Evolutionary conservation across 2,329 filamentous ascomycete species (phyloP), one percentile per base, ranked within the genome.

Genomic region (Dothideomycetes sp.): DNA sequence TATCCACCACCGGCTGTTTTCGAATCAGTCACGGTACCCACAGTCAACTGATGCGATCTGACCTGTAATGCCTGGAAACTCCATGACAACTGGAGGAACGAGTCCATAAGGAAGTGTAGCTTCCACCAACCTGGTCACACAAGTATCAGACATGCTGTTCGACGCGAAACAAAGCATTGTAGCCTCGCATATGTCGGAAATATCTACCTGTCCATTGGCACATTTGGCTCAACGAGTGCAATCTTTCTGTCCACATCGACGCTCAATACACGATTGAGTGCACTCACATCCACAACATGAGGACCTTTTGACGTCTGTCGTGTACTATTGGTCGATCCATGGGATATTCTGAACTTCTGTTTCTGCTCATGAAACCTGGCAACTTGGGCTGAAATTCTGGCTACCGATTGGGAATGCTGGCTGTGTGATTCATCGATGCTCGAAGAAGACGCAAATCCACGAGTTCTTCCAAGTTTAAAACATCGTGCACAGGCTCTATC

Each of bases 321-420:
- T 25, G 83, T 87, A 59, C 77, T 84, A 63, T 84, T 86, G 18
- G 82, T 86, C 0, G 80, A 78, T 46, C 83, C 83, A 61, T 87
- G 82, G 51, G 78, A 82, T 54, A 87, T 79, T n/a, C 81, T 72
- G 60, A 84, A 87, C 2, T 79, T 73, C 53, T 71, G 62, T 41
- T 69, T 62, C 31, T 64, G 64, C 10, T 64, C 58, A 53, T 75
- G 65, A 55, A 74, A 76, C 10, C 59, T 52, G 36, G 62, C 62
- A 33, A 75, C 68, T 39, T 58, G 61, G 4, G 59, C 54, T 5
- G 70, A 63, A 22, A 75, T 67, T 31, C 53, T 49, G 20, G 63
- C 52, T 18, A 75, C 69, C 16, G 62, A 57, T 40, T 58, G 53
- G 40, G 63, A 54, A 49, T 73, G 65, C 16, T 55, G 53, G 15